Evolutionary conservation across 768 basidiomycete genomes (phyloP).

Genomic region (Amanita thiersii): DNA sequence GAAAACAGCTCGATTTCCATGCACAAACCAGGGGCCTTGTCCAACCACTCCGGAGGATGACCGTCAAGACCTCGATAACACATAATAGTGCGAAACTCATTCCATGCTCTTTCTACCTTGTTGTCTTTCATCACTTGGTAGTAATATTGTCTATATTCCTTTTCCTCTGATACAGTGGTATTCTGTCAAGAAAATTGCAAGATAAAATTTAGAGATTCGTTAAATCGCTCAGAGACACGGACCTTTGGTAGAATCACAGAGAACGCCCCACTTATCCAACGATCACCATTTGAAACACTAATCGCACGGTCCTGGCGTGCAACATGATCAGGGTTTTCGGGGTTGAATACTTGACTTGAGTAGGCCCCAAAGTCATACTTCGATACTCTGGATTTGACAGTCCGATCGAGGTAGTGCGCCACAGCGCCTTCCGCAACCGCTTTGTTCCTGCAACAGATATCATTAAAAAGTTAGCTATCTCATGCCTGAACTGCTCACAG

Average conservation of each 20-base stretch:
- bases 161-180: constrained; percentile 16
- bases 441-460: constrained; percentile 17
- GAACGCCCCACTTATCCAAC: constrained; percentile 8
- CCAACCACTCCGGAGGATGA: too few species aligned
- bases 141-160: constrained; percentile 14
- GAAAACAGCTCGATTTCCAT: too few species aligned
- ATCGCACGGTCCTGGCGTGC: neutral
- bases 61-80: constrained; percentile 20
- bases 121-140: constrained; percentile 4
- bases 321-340: constrained; percentile 10
- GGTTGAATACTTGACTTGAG: constrained; percentile 6
- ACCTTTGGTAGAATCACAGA: constrained; percentile 10
- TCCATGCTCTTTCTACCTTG: constrained; percentile 8
- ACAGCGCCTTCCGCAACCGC: constrained; percentile 19
- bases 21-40: too few species aligned
- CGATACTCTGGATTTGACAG: constrained; percentile 10
- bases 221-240: neutral
- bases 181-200: constrained; percentile 11
- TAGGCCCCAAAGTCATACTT: constrained; percentile 12
- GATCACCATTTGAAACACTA: constrained; percentile 4
- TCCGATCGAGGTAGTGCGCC: constrained; percentile 13
- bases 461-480: neutral
- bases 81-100: constrained; percentile 6
- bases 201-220: neutral
- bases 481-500: constrained; percentile 23